Conservation (phyloP, 306 rosid genomes). For the Rubus parviflorus region DNA sequence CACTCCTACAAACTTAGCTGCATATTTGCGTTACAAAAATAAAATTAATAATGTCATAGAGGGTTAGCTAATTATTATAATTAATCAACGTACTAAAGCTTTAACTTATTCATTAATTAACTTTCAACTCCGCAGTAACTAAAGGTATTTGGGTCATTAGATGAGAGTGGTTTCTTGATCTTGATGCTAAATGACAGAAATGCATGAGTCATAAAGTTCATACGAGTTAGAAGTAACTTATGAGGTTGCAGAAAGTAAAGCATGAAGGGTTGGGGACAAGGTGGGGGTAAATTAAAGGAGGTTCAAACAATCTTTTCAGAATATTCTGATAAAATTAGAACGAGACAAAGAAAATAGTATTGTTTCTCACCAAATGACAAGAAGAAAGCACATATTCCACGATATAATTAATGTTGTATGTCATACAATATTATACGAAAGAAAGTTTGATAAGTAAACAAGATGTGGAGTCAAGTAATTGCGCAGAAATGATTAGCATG, state of each 20-base stretch:
- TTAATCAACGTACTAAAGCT: background rate
- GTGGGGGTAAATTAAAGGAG: constrained; percentile 12
- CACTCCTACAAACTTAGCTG: constrained; percentile 65
- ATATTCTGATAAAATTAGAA: background rate
- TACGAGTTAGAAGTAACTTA: background rate
- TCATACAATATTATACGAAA: background rate
- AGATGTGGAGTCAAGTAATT: background rate
- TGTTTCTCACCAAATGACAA: background rate
- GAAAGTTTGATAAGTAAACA: background rate
- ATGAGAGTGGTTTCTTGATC: background rate
- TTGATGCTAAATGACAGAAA: background rate
- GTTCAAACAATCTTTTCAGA: background rate
- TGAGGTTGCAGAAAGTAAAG: background rate
- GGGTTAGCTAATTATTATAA: background rate
- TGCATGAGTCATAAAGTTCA: background rate
- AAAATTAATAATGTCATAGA: background rate
- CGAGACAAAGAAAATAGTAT: background rate
- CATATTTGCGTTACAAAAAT: background rate
- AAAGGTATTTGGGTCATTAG: background rate
- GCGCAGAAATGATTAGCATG: background rate
- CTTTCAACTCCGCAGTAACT: background rate
- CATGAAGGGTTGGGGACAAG: background rate
- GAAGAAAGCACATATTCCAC: background rate
- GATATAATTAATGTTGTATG: background rate
- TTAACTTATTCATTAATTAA: background rate